Conservation (phyloP, 1,284 basidiomycete species). For the Bondarzewia mesenterica region DNA sequence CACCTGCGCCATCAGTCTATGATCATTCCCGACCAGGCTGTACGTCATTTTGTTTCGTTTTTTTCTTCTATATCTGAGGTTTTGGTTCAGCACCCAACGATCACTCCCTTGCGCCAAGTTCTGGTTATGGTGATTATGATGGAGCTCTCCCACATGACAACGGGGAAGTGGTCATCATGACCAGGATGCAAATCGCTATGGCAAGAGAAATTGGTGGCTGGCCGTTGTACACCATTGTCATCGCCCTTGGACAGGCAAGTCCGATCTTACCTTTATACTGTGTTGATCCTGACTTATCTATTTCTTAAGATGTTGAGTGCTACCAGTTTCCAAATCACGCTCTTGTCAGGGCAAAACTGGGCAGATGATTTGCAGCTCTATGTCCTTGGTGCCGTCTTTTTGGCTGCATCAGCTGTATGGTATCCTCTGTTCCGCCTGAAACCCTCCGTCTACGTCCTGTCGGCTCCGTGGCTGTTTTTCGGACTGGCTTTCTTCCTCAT, state of each 20-base stretch:
- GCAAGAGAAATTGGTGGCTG: conserved; percentile 71
- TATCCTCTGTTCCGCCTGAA: conserved; percentile 85
- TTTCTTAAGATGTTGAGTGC: conserved; percentile 70
- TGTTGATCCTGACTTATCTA: conserved; percentile 1
- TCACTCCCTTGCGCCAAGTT: conserved; percentile 30
- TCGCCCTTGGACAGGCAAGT: conserved; percentile 73
- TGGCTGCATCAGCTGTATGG: conserved; percentile 81
- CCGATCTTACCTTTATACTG: conserved; percentile 6
- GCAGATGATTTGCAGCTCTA: conserved; percentile 80
- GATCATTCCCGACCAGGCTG: conserved; percentile 64
- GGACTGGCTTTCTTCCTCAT: conserved; percentile 85
- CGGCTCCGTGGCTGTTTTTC: conserved; percentile 85
- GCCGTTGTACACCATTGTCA: conserved; percentile 86
- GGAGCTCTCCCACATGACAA: conserved; percentile 44
- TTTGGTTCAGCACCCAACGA: conserved; percentile 47
- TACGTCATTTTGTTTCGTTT: conserved; percentile 28
- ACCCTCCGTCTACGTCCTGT: conserved; percentile 81
- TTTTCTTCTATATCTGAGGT: conserved; percentile 7
- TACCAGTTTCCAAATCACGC: conserved; percentile 92
- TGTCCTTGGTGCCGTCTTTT: conserved; percentile 80
- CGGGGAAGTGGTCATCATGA: conserved; percentile 61
- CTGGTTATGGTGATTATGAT: conserved; percentile 37
- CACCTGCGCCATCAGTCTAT: conserved; percentile 59
- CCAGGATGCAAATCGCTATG: conserved; percentile 73
- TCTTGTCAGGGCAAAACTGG: conserved; percentile 80